These are phyloP conservation scores for Yarrowia sp. DNA, from an alignment of 805 yeast genomes.

Conservation along the genomic window DNA sequence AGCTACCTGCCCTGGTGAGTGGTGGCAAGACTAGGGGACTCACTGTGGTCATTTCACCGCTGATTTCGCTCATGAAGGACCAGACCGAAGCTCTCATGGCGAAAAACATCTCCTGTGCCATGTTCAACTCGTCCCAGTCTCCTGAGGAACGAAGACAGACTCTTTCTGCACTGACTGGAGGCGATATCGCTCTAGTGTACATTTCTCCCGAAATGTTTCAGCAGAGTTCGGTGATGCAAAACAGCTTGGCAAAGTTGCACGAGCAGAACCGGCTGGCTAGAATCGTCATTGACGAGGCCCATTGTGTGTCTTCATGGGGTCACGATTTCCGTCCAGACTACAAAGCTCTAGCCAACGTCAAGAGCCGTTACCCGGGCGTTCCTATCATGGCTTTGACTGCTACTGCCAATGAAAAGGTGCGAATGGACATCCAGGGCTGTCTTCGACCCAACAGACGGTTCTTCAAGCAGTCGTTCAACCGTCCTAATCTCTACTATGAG, in stretches of 20 bases:
- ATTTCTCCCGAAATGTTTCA: slow-evolving; percentile 93
- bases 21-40: slow-evolving; percentile 78
- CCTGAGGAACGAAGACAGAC: slow-evolving; percentile 61
- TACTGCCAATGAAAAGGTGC: slow-evolving; percentile 89
- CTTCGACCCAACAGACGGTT: slow-evolving; percentile 57
- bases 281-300: slow-evolving; percentile 94
- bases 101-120: slow-evolving; percentile 73
- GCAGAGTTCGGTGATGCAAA: slow-evolving; percentile 65
- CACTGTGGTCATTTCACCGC: slow-evolving; percentile 89
- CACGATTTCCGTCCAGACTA: slow-evolving; percentile 98
- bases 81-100: slow-evolving; percentile 79
- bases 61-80: slow-evolving; percentile 95
- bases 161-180: slow-evolving; percentile 60
- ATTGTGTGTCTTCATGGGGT: slow-evolving; percentile 98
- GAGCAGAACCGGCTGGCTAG: slow-evolving; percentile 64
- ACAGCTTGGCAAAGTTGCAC: slow-evolving; percentile 58
- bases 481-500: slow-evolving; percentile 80
- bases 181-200: slow-evolving; percentile 72
- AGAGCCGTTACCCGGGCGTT: slow-evolving; percentile 66
- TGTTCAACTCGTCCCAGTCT: slow-evolving; percentile 77
- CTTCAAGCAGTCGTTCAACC: slow-evolving; percentile 86
- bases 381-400: slow-evolving; percentile 97
- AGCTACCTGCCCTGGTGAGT: slow-evolving; percentile 81
- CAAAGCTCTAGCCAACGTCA: slow-evolving; percentile 72
- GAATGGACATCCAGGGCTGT: slow-evolving; percentile 80